A percentile compares a stretch with the other conserved stretches of the same genome.
Conservation (phyloP, 2,329 filamentous ascomycete species). For the Talaromyces sp. region DNA sequence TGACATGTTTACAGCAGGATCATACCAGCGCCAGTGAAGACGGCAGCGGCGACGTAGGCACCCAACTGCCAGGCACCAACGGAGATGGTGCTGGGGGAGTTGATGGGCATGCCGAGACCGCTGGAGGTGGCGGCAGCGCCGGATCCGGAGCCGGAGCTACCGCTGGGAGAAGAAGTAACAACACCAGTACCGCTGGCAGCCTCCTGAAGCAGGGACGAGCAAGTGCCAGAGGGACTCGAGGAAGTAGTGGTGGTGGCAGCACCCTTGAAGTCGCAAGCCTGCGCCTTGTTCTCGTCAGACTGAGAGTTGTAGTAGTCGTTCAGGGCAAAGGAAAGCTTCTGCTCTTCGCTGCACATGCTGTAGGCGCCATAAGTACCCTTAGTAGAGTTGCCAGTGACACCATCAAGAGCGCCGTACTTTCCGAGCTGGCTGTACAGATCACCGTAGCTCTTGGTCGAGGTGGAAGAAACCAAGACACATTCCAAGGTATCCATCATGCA, state of each 20-base stretch:
- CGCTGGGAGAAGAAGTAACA: conserved; percentile 30
- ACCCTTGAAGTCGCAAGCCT: conserved; percentile 41
- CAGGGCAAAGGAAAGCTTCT: conserved; percentile 42
- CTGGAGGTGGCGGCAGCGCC: conserved; percentile 10
- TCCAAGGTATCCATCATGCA: conserved; percentile 74
- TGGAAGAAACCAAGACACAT: conserved; percentile 60
- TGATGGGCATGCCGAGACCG: not conserved
- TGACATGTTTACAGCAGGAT: conserved; percentile 37
- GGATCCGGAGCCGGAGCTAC: conserved; percentile 2
- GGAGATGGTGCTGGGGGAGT: not conserved
- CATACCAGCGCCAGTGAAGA: conserved; percentile 42
- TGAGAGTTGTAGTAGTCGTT: conserved; percentile 43
- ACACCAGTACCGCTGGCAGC: conserved; percentile 37
- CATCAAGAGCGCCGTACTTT: conserved; percentile 13
- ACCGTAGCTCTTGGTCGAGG: conserved; percentile 56
- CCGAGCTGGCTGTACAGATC: not conserved
- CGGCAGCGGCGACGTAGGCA: conserved; percentile 38
- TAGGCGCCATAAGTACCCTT: conserved; percentile 43
- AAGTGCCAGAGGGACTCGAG: conserved; percentile 32
- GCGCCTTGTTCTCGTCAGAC: conserved; percentile 22
- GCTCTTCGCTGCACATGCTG: conserved; percentile 39
- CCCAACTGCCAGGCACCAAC: conserved; percentile 38
- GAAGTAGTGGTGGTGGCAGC: conserved; percentile 34
- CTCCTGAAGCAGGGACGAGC: conserved; percentile 33
- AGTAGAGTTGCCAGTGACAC: conserved; percentile 35